Percentiles rank a stretch among this genome's conserved stretches.
Conservation (phyloP, 2,329 filamentous ascomycete species). For the Botryotinia convoluta region DNA sequence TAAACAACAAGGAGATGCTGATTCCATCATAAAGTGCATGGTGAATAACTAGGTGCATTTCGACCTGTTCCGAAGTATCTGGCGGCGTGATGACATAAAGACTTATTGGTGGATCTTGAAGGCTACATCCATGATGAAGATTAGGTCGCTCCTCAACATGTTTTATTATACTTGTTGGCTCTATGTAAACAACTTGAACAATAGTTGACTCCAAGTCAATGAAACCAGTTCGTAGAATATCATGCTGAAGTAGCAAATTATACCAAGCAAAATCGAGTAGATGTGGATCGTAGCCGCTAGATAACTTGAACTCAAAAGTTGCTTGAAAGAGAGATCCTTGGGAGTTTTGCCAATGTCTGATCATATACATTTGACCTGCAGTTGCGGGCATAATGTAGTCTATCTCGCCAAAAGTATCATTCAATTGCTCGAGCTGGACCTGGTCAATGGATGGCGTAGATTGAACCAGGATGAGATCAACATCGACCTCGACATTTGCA, state of each 20-base stretch:
- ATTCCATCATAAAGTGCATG: slow-evolving; percentile 88
- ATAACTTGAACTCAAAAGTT: slow-evolving; percentile 59
- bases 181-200: slow-evolving; percentile 59
- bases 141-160: slow-evolving; percentile 26
- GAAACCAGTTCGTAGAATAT: slow-evolving; percentile 67
- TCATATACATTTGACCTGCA: slow-evolving; percentile 77
- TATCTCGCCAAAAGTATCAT: slow-evolving; percentile 47
- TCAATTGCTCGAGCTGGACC: slow-evolving; percentile 38
- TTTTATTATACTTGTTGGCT: slow-evolving; percentile 39
- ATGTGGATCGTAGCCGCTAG: slow-evolving; percentile 36
- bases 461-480: slow-evolving; percentile 41
- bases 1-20: slow-evolving; percentile 65
- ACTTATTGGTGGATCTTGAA: slow-evolving; percentile 31
- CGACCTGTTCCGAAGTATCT: background rate
- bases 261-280: slow-evolving; percentile 60
- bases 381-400: slow-evolving; percentile 61
- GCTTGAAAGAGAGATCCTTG: slow-evolving; percentile 69
- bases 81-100: slow-evolving; percentile 25
- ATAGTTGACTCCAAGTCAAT: slow-evolving; percentile 54
- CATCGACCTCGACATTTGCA: slow-evolving; percentile 46
- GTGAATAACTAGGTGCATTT: slow-evolving; percentile 61
- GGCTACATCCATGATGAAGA: slow-evolving; percentile 20
- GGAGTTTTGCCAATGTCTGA: slow-evolving; percentile 71
- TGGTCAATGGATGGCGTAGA: slow-evolving; percentile 44
- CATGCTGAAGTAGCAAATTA: slow-evolving; percentile 50